These are phyloP conservation scores for Capronia coronata DNA, from an alignment of 2,329 filamentous ascomycete species.

Conservation along the genomic window DNA sequence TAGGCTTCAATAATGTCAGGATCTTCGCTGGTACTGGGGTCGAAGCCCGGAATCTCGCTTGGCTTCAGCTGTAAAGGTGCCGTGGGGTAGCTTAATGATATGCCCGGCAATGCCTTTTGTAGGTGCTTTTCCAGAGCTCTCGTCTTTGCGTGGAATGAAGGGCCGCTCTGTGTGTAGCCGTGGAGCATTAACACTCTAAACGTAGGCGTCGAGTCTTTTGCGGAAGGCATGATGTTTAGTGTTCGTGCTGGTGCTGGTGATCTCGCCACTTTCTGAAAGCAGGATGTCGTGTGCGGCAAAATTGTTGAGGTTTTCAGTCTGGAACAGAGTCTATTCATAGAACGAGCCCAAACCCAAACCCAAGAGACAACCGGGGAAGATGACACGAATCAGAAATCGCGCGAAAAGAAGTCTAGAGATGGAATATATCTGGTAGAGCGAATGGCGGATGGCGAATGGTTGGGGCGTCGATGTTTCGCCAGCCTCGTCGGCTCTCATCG, in stretches of 20 bases:
- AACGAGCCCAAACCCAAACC: too few relatives aligned
- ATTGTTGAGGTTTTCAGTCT: not conserved
- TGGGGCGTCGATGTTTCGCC: not conserved
- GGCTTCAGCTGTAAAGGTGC: slow-evolving; percentile 58
- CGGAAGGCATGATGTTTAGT: slow-evolving; percentile 16
- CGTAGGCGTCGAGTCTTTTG: slow-evolving; percentile 6
- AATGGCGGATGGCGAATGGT: not conserved
- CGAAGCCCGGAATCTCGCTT: slow-evolving; percentile 64
- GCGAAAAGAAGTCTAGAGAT: not conserved
- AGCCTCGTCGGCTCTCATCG: not conserved
- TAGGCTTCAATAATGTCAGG: slow-evolving; percentile 59
- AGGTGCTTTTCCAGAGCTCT: slow-evolving; percentile 78
- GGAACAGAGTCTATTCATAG: slow-evolving; percentile 10
- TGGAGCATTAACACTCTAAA: slow-evolving; percentile 71
- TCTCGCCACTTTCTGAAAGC: not conserved
- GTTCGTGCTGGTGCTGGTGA: not conserved
- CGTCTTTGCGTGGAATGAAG: slow-evolving; percentile 80
- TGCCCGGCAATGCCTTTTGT: slow-evolving; percentile 61
- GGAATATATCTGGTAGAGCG: too few relatives aligned
- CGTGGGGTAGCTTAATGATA: slow-evolving; percentile 62
- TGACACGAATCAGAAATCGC: not conserved
- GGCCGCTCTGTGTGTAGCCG: slow-evolving; percentile 84
- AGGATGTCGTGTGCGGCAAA: not conserved
- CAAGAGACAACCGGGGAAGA: too few relatives aligned
- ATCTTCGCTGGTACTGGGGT: slow-evolving; percentile 39